These are phyloP conservation scores for Leccinellum luteum DNA, from an alignment of 768 basidiomycete species.

Conservation along the genomic window DNA sequence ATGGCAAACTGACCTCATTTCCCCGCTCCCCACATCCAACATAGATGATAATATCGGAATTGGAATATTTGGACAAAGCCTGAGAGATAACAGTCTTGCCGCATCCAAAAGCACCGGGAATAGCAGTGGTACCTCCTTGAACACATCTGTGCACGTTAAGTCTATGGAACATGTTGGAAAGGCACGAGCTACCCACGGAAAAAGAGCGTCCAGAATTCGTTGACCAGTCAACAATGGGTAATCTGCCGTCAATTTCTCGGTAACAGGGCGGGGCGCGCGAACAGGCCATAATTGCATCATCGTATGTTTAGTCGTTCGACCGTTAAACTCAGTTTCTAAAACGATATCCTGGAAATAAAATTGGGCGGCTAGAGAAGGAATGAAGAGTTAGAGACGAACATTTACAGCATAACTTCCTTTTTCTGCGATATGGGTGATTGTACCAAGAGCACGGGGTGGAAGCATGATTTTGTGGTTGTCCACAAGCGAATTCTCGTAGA, in stretches of 20 bases:
- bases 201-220: constrained; percentile 93
- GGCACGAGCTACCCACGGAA: constrained; percentile 63
- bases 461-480: constrained; percentile 98
- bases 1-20: constrained; percentile 65
- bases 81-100: constrained; percentile 99
- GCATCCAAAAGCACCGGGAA: constrained; percentile 98
- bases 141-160: constrained; percentile 62
- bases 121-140: constrained; percentile 94
- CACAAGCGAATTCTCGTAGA: constrained; percentile 97
- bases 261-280: constrained; percentile 91
- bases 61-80: constrained; percentile 97
- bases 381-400: constrained; percentile 44
- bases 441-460: constrained; percentile 89
- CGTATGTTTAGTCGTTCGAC: constrained; percentile 87
- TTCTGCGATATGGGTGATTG: constrained; percentile 89
- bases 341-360: constrained; percentile 70
- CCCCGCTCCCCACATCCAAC: constrained; percentile 99
- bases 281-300: constrained; percentile 99
- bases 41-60: constrained; percentile 98
- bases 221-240: constrained; percentile 93
- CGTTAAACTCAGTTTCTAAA: constrained; percentile 96
- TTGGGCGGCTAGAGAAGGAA: neutral
- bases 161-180: neutral
- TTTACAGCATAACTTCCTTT: constrained; percentile 91
- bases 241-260: constrained; percentile 94